Base-by-base conservation (phyloP, 1,284 basidiomycete species). In the Rhodotorula sp. region DNA sequence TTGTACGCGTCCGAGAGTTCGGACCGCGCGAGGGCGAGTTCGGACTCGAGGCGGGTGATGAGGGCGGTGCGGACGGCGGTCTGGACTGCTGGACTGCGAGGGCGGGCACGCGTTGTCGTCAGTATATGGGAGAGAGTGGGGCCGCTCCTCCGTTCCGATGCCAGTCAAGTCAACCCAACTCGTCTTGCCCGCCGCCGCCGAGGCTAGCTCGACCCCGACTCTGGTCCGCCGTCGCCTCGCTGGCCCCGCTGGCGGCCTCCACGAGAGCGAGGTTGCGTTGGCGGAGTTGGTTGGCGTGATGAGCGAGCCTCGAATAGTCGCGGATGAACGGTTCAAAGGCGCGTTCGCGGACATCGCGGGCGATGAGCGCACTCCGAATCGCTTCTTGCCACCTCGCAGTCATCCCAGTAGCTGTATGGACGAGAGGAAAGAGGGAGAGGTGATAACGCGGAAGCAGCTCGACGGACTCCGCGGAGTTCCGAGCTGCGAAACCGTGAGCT, bases 1-100 rank as follows among this genome's bases (percentile, higher is more conserved):
- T 97, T 95, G 85, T 99, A 99, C 3, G 97, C 88, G 10, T 89
- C 90, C 4, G 93, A 90, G 56, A 98, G 85, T 80, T 98, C 95
- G 77, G 92, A 90, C 38, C 93, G 88, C 60, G 95, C 84, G 10
- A 90, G 88, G 4, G 92, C 91, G 80, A 98, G 91, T 80, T 98
- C 94, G 4, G 90, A 89, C 81, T 98, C 94, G 64, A 98, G 87
- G 21, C 95, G 95, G 2, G 89, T 84, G 77, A 95, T 89, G 80
- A 97, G 93, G 34, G 92, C 92, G 28, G 87, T 86, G 57, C 89
- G 88, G 38, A 95, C 89, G 28, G 93, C 89, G 79, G 92, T 92
- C 38, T 43, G 38, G 38, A 43, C 38, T 12, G 38, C 38, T 14
- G 38, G 38, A 10, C 38, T 43, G 38, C 12, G 10, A 43, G 38